Evolutionary conservation across 345 rosid genomes (phyloP).

Genomic region (Pugionium cornutum): DNA sequence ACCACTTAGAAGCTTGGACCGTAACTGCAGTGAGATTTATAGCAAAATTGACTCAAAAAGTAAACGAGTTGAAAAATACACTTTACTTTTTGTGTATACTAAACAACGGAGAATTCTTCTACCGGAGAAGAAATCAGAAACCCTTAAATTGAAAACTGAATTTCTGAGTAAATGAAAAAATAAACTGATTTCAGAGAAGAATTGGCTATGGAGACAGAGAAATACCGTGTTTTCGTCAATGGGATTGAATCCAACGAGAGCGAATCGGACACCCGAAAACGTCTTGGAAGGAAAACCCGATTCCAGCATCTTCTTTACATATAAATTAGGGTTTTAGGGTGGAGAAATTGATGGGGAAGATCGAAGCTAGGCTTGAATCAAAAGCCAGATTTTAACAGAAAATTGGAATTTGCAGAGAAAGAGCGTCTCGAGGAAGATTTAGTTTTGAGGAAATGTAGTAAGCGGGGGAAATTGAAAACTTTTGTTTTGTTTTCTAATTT

Average conservation of each 20-base stretch:
- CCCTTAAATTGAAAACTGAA: not conserved
- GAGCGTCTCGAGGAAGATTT: conserved; percentile 30
- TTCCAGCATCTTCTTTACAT: conserved; percentile 40
- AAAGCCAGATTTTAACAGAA: not conserved
- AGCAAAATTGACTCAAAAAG: not conserved
- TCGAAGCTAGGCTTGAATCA: not conserved
- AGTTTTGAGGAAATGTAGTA: not conserved
- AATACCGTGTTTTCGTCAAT: conserved; percentile 43
- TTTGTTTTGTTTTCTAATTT: not conserved
- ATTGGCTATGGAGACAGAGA: not conserved
- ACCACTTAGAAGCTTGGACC: conserved; percentile 65
- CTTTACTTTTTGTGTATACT: not conserved
- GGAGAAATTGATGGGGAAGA: conserved; percentile 16
- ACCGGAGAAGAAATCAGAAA: conserved; percentile 12
- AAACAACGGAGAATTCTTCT: not conserved
- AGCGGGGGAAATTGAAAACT: conserved; percentile 23
- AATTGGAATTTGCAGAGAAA: not conserved
- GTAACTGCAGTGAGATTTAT: conserved; percentile 45
- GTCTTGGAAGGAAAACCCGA: conserved; percentile 42
- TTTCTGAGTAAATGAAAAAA: not conserved
- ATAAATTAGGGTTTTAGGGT: conserved; percentile 8
- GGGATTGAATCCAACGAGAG: conserved; percentile 66
- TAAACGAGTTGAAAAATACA: not conserved
- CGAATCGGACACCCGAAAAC: conserved; percentile 67
- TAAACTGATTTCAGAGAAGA: not conserved